Base-by-base conservation (phyloP, 2,329 filamentous ascomycete genomes). In the Pseudomassariella vexata region DNA sequence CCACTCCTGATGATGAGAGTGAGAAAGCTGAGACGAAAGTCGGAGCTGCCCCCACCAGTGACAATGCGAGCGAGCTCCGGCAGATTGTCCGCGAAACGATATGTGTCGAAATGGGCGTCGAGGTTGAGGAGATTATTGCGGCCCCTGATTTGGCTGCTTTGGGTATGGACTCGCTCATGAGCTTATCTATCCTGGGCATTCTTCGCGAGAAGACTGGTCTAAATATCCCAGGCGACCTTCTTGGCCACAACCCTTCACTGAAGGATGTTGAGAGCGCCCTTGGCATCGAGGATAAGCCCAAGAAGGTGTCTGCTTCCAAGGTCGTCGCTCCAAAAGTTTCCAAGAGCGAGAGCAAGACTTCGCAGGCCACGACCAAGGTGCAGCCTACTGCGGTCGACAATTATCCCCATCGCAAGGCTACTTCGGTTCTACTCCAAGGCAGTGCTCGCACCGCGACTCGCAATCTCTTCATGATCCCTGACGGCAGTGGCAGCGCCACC, bases 41-140 rank as follows among this genome's bases (percentile, higher is more conserved):
- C 11, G 62, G 64, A 9, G 40, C 34, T 12, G 38, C 33, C 6
- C n/a, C 36, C 11, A 56, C 54, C 29, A 66, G 65, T 16, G 52
- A 46, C 15, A 63, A 62, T 37, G 52, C 58, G 28, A 55, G 64
- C 41, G 62, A 66, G 49, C 48, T 73, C 22, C 59, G 68, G 60
- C 47, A 65, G 50, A 53, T 70, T 45, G 68, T 84, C 28, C 76
- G 81, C 53, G 69, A 73, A 33, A 82, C 79, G 35, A 77, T 85
- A 40, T 75, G 79, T n/a, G 65, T 70, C 22, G 81, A 85, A 55
- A 83, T 85, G 70, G 78, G 78, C 36, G 75, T 85, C n/a, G 73
- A 79, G 16, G 63, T 81, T 9, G 73, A 78, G 19, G 79, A 85
- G 45, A 63, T 77, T 19, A 53, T 70, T 3, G 68, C 68, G 15